phyloP scores from a whole-genome alignment of 2,329 filamentous ascomycete species.

The Fusarium luffae region DNA sequence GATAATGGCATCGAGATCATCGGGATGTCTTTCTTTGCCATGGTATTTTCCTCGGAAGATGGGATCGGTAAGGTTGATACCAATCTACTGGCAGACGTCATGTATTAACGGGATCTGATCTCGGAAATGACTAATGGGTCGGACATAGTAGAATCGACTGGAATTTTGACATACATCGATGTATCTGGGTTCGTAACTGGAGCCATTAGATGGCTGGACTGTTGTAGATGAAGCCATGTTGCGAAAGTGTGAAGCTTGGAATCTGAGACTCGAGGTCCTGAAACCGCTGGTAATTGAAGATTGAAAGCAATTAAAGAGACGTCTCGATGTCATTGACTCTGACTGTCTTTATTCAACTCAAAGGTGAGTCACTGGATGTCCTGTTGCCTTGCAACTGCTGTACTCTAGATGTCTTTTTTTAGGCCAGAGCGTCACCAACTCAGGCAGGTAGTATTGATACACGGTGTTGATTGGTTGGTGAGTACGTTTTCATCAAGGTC shows the following conservation, averaged over 20 bases:
- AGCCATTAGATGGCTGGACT: slow-evolving; percentile 25
- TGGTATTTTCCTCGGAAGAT: slow-evolving; percentile 89
- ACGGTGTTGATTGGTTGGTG: slow-evolving; percentile 36
- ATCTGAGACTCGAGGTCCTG: slow-evolving; percentile 7
- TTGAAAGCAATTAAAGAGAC: slow-evolving; percentile 29
- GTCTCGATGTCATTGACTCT: slow-evolving; percentile 40
- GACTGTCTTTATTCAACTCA: slow-evolving; percentile 1
- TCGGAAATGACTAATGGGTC: slow-evolving; percentile 11
- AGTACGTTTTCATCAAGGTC: slow-evolving; percentile 9
- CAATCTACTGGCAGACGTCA: slow-evolving; percentile 66
- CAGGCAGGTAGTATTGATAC: slow-evolving; percentile 1
- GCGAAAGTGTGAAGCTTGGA: slow-evolving; percentile 21
- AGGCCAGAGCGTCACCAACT: not conserved
- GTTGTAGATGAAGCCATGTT: slow-evolving; percentile 47
- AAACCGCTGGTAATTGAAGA: slow-evolving; percentile 5
- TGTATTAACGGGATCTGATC: slow-evolving; percentile 33
- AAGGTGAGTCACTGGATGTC: slow-evolving; percentile 28
- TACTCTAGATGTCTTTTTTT: slow-evolving; percentile 13
- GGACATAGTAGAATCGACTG: slow-evolving; percentile 1
- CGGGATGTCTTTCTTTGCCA: slow-evolving; percentile 77
- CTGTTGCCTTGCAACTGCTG: slow-evolving; percentile 28
- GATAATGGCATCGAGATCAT: slow-evolving; percentile 82
- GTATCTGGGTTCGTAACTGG: slow-evolving; percentile 61
- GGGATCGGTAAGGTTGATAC: slow-evolving; percentile 94
- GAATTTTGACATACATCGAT: slow-evolving; percentile 64